These are phyloP conservation scores for Cicer arietinum DNA, from an alignment of 306 rosid genomes.

Conservation along the genomic window DNA sequence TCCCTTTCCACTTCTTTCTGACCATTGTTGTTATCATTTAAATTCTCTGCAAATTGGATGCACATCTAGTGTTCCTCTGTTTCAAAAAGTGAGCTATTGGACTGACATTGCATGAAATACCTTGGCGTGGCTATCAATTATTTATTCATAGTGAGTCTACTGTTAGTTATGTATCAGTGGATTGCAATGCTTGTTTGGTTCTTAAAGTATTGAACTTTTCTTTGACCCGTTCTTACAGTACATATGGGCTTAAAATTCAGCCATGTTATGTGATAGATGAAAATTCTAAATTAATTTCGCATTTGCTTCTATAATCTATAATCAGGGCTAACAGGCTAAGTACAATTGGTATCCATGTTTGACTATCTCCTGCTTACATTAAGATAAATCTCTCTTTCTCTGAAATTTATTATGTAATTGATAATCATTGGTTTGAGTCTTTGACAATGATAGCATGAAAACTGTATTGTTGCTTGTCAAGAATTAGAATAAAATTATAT, in stretches of 20 bases:
- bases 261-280: constrained; percentile 25
- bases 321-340: too few relatives aligned
- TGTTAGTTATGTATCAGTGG: constrained; percentile 17
- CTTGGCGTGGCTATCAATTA: constrained; percentile 1
- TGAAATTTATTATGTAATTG: constrained; percentile 21
- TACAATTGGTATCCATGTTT: constrained; percentile 21
- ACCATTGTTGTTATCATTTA: not conserved
- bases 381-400: constrained; percentile 7
- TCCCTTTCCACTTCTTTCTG: not conserved
- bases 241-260: constrained; percentile 17
- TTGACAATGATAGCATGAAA: constrained; percentile 40
- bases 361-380: constrained; percentile 29
- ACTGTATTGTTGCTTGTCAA: constrained; percentile 16
- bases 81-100: constrained; percentile 23
- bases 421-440: constrained; percentile 35
- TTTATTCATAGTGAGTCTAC: constrained; percentile 16
- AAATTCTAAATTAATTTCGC: not conserved
- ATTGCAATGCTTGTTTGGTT: constrained; percentile 1
- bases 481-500: too few relatives aligned
- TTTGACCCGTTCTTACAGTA: constrained; percentile 11
- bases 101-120: not conserved
- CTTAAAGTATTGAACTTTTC: constrained; percentile 34
- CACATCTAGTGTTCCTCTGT: constrained; percentile 13
- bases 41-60: not conserved
- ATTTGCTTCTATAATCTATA: too few relatives aligned